Evolutionary conservation across 2,329 filamentous ascomycete species (phyloP), one percentile per base, ranked within the genome.

Genomic region (Nigrospora oryzae): DNA sequence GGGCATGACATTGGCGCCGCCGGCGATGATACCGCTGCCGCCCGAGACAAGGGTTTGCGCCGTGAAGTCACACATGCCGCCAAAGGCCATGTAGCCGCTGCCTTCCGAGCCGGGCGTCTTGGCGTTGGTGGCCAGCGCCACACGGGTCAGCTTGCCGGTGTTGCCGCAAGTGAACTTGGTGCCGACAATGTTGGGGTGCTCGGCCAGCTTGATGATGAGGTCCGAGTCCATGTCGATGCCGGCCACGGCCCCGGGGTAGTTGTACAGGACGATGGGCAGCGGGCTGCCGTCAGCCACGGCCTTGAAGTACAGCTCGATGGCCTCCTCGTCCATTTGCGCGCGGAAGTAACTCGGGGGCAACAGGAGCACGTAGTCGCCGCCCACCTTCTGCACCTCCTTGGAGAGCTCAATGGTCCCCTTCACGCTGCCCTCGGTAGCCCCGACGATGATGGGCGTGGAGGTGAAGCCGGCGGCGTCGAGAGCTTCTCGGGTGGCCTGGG

Each of bases 21-120:
- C 86, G 15, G 74, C 78, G 48, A 84, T 77, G 54, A 82, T 71
- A 28, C 81, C 81, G 43, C 76, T 76, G n/a, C 79, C 79, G 33
- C 80, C 80, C 7, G 73, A 78, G 44, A 81, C 66, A 37, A 84
- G 58, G 1, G 75, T 79, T 57, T 83, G 81, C 31, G 83, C 61
- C 1, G 74, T 77, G 61, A 83, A 83, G 60, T 84, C 81, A 19
- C 78, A 77, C 63, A 93, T 87, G 52, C 88, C 89, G 38, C 88
- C 88, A 59, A 93, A 89, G 16, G 87, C 88, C 77, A 93, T 85
- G 71, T 90, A 94, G 11, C 79, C 81, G 16, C 73, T 77, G 32
- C 78, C 79, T 49, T 75, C 68, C 8, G 66, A 61, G 48, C 62
- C 67, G 11, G 84, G 80, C 0, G 83, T 89, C 63, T 81, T 79